These are phyloP conservation scores for Magnusiomyces paraingens DNA, from an alignment of 1,139 yeast genomes.

Conservation along the genomic window DNA sequence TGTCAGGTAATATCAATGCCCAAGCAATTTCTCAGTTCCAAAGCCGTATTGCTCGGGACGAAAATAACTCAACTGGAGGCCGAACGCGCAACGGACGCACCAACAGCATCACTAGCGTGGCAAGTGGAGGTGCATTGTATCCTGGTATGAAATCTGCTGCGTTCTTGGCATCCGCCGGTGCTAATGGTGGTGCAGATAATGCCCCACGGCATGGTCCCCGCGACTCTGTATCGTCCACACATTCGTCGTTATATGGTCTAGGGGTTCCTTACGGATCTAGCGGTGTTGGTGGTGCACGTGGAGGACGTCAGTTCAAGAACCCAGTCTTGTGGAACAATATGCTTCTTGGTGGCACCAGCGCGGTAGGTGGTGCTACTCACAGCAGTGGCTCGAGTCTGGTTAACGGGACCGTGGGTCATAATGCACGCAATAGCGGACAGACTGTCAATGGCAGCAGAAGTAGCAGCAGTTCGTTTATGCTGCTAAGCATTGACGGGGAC, in stretches of 20 bases:
- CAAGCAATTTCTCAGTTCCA: slow-evolving; percentile 28
- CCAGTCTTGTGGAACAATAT: slow-evolving; percentile 14
- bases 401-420: too few species aligned
- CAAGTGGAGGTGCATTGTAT: neutral
- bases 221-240: slow-evolving; percentile 10
- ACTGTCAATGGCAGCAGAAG: too few species aligned
- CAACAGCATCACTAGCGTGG: neutral
- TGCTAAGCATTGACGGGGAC: slow-evolving; percentile 3
- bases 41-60: slow-evolving; percentile 21
- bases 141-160: too few species aligned
- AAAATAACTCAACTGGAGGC: neutral
- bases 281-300: neutral
- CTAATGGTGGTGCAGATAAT: neutral
- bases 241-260: neutral
- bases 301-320: slow-evolving; percentile 8
- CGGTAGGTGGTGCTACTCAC: neutral
- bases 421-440: too few species aligned
- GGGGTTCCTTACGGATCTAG: slow-evolving; percentile 2
- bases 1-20: slow-evolving; percentile 19
- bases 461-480: neutral
- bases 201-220: neutral
- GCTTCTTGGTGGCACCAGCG: slow-evolving; percentile 6
- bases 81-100: neutral
- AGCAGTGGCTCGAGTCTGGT: too few species aligned
- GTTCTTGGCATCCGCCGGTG: neutral